Evolutionary conservation across 768 basidiomycete genomes (phyloP).

Genomic region (Naganishia kalamii): DNA sequence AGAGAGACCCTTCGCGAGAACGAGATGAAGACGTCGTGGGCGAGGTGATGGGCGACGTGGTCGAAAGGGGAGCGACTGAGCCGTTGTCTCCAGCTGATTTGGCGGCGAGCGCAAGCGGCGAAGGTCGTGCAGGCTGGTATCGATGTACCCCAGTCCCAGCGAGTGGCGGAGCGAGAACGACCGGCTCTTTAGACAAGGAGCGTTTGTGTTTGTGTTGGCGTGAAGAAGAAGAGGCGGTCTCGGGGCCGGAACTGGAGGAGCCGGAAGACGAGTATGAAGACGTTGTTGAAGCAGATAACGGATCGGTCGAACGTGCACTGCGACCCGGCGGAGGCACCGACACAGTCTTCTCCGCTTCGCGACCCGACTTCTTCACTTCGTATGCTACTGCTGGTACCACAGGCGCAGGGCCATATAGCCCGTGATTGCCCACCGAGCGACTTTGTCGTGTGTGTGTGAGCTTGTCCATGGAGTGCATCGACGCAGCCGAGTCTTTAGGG

Average conservation of each 20-base stretch:
- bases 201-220: constrained; percentile 1
- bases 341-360: background rate
- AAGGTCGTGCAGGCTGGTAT: constrained; percentile 19
- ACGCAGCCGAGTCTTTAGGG: background rate
- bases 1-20: constrained; percentile 3
- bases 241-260: background rate
- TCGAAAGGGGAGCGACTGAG: too few relatives aligned
- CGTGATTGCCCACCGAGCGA: background rate
- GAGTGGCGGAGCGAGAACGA: background rate
- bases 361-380: background rate
- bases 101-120: constrained; percentile 3
- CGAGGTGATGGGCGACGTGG: background rate
- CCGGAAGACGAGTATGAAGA: background rate
- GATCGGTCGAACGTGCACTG: background rate
- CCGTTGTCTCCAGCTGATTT: background rate
- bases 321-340: background rate
- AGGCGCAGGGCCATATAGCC: background rate
- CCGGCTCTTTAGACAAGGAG: background rate
- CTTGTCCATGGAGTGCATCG: constrained; percentile 10
- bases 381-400: background rate
- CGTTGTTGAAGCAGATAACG: background rate
- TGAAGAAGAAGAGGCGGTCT: background rate
- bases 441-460: background rate
- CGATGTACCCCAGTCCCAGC: background rate
- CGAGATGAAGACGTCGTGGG: background rate